Evolutionary conservation across 2,329 filamentous ascomycete genomes (phyloP), one percentile per base, ranked within the genome.

Genomic region (Myriosclerotinia scirpicola): DNA sequence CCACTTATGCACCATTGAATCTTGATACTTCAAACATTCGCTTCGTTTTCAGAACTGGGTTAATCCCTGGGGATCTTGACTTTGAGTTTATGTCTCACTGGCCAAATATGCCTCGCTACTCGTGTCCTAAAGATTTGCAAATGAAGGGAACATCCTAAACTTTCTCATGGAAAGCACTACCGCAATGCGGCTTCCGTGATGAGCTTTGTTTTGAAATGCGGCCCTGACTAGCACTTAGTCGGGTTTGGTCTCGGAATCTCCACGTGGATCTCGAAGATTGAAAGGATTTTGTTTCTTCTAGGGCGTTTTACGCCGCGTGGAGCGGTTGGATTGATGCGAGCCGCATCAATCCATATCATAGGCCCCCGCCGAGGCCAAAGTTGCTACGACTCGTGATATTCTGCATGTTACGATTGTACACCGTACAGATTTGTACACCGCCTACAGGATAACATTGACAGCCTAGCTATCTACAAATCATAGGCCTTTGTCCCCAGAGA

Each of bases 131-230:
- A 65, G 44, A 54, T 58, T 65, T 38, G 36, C 42, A 58, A 52
- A 58, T 58, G 42, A 65, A 64, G 34, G 54, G 54, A 26, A 61
- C 48, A 61, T 61, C 15, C 55, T 61, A 34, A 36, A 26, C 38
- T 20, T 36, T 60, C 44, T 60, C 15, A n/a, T 2, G 34, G 44
- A 26, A 61, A 50, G 58, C 56, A 60, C 38, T 60, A 50, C 64
- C 44, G 50, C 54, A 65, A 65, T 65, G 64, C 64, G 64, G 54
- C 48, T 65, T 53, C 64, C 36, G 36, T 52, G 20, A 3, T 65
- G 54, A 53, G 46, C 44, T 36, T 65, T 44, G 38, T 53, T 61
- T 36, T 34, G 42, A 54, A 40, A n/a, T 22, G 36, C 46, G 36
- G 26, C 50, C 55, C 64, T 61, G 64, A 66, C 64, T 61, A 66